Evolutionary conservation across 2,329 filamentous ascomycete genomes (phyloP), one percentile per base, ranked within the genome.

Genomic region (Aurifilum marmelostoma): DNA sequence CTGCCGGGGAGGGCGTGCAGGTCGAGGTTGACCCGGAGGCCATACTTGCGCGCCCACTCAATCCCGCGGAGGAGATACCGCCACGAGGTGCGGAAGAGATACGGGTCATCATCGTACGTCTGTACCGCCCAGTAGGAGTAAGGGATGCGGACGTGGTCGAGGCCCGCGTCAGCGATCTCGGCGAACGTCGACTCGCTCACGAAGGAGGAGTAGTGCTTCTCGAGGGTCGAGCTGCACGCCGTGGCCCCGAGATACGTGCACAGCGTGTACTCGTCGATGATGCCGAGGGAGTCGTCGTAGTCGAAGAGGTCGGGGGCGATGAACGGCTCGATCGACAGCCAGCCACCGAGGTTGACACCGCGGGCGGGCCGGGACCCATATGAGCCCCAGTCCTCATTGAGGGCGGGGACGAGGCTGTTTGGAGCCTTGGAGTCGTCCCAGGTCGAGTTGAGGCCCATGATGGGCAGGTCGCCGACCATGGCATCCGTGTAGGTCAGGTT

Each of bases 71-170:
- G 87, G 1, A 99, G 89, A 76, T 99, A 99, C 16, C 96, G 88
- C 95, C 95, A 99, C 1, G 92, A 91, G 0, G 93, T 92, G 56
- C 94, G 90, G 70, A 92, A 88, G 1, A 99, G 85, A 76, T 97
- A 99, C 1, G 94, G 93, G 76, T 99, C 96, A 58, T 85, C 89
- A 37, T 92, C 89, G 78, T 97, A 97, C 0, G 90, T 91, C 69
- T 89, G 88, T 1, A 98, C 90, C 0, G 94, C 93, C 96, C 96
- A 99, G 83, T 99, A 99, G 12, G 91, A 93, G 78, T 91, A 98
- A 0, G 92, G 94, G 66, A 99, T 97, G 67, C 96, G 91, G n/a
- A 99, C 92, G 77, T 99, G 96, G 77, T 99, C 96, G 60, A 99
- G 88, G 0, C 96, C 96, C 1, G 96, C 96, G 52, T 88, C 90